Evolutionary conservation across 2,329 filamentous ascomycete species (phyloP).

Genomic region (Colletotrichum zoysiae): DNA sequence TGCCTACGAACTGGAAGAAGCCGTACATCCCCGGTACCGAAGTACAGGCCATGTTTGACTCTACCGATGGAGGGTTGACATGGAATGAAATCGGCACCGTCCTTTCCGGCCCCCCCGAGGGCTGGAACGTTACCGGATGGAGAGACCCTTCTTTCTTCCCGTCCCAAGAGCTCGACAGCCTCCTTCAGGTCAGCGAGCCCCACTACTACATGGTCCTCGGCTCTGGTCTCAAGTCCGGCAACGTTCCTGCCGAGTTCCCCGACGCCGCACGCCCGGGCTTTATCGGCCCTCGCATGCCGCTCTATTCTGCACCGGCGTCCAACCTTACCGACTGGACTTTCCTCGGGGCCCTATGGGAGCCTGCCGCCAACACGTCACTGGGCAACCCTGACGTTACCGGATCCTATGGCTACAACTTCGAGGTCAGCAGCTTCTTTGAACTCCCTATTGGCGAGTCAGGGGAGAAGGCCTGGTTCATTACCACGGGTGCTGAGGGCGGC

Average conservation of each 20-base stretch:
- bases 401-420: slow-evolving; percentile 42
- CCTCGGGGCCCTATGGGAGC: slow-evolving; percentile 43
- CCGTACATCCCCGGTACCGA: slow-evolving; percentile 41
- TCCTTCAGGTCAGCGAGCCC: slow-evolving; percentile 35
- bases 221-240: slow-evolving; percentile 40
- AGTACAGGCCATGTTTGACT: slow-evolving; percentile 38
- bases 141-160: slow-evolving; percentile 42
- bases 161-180: slow-evolving; percentile 32
- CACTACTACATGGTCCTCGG: slow-evolving; percentile 43
- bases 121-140: slow-evolving; percentile 43
- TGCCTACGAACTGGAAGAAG: slow-evolving; percentile 43
- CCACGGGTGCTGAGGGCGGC: slow-evolving; percentile 39
- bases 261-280: slow-evolving; percentile 42
- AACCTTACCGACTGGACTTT: slow-evolving; percentile 42
- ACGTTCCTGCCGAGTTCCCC: slow-evolving; percentile 37
- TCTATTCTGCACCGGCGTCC: slow-evolving; percentile 39
- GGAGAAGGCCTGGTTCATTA: slow-evolving; percentile 42
- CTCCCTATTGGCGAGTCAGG: slow-evolving; percentile 33
- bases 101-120: slow-evolving; percentile 37
- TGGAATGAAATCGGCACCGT: slow-evolving; percentile 41
- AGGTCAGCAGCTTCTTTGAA: slow-evolving; percentile 41
- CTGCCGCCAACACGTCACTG: slow-evolving; percentile 36
- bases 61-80: slow-evolving; percentile 33
- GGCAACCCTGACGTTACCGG: slow-evolving; percentile 40
- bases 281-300: slow-evolving; percentile 40